Evolutionary conservation across 2,329 filamentous ascomycete genomes (phyloP), one percentile per base, ranked within the genome.

Genomic region (Fusarium brachygibbosum): DNA sequence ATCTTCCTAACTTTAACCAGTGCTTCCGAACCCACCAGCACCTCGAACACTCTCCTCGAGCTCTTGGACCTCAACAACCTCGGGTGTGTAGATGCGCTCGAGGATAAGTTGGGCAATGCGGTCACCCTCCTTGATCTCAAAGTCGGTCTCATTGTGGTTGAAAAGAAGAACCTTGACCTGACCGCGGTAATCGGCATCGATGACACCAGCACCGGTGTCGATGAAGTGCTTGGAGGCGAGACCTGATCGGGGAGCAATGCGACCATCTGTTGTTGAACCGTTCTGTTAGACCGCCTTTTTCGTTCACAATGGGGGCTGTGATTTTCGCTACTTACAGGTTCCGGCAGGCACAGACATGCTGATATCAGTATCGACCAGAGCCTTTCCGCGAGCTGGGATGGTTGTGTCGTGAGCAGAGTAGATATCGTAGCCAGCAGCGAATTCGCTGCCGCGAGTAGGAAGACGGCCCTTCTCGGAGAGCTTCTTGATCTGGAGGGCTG

Each of bases 131-230:
- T 91, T 91, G 71, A 99, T 85, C 69, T 82, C 85, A 77, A 97
- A 98, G 78, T 97, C 94, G 40, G 82, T 82, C 51, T 97, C 94
- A 52, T 87, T 87, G 80, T 97, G 91, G 83, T 99, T 99, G 81
- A 98, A 98, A 53, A 99, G 88, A 71, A 99, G 86, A 28, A 99
- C 92, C 85, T 97, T 97, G 75, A 99, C 91, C 72, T 92, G 92
- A 21, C 96, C 96, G 35, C 96, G 88, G 84, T 99, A 99, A 81
- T 99, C 96, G 34, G 95, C 94, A 80, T 99, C 96, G 75, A 99
- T 98, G 69, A 99, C 96, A 56, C 96, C 96, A 0, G 96, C 96
- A 67, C 97, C 94, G 0, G 93, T 96, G 80, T 98, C 94, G 79
- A 99, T 98, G 82, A 94, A 96, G 83, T 98, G 90, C 84, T 99